Evolutionary conservation across 2,329 filamentous ascomycete genomes (phyloP), one percentile per base, ranked within the genome.

Genomic region (Cercospora sesami): DNA sequence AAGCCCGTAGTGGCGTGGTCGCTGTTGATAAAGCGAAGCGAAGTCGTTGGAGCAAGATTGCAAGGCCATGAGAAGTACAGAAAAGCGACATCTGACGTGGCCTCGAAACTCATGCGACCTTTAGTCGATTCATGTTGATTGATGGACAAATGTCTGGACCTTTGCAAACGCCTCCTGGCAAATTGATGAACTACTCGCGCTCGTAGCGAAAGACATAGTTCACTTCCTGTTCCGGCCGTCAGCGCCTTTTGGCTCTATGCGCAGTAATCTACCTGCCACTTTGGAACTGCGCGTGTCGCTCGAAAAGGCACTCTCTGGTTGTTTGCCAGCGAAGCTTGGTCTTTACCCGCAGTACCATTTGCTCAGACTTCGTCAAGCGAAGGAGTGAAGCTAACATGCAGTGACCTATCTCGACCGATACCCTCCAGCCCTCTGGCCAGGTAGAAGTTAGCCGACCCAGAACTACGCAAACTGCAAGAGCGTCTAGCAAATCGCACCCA

Each of bases 131-230:
- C 53, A 58, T 21, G 1, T 58, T 58, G 53, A 58, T 58, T 58
- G 26, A 58, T 30, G 53, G 53, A 58, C 53, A 58, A 58, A 18
- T 58, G 53, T 30, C 53, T 30, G n/a, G 53, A 58, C 53, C n/a
- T n/a, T 14, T 26, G 5, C 51, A 26, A 26, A 26, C 26, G 26
- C 26, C 26, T 26, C 5, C 26, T 26, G 26, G 26, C 26, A 26
- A 5, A 26, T 26, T 26, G 26, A 26, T 26, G 26, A 26, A 26
- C 26, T 26, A 26, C 26, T 26, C 26, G 26, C 26, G 26, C 26
- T 10, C 53, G 26, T 16, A 58, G 23, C 53, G 26, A 26, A 18
- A 8, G 21, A 0, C n/a, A 16, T 1, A 26, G 23, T 0, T 30
- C 4, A 28, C n/a, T 33, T 58, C 26, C 26, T 10, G 2, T 28